These are phyloP conservation scores for Orbilia quercus DNA, from an alignment of 2,329 filamentous ascomycete genomes.

Conservation along the genomic window DNA sequence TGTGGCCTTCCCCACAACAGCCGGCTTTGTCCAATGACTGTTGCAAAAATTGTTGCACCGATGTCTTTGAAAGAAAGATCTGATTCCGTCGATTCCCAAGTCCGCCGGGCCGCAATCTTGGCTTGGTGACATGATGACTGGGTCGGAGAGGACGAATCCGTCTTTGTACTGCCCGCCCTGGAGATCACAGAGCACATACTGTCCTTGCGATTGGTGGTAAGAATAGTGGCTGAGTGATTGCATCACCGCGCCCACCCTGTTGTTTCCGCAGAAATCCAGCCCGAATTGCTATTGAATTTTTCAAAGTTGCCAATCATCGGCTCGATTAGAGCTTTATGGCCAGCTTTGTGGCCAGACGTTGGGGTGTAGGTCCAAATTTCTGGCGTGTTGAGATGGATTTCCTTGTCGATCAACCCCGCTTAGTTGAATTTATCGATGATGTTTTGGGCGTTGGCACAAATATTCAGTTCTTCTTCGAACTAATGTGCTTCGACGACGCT, in stretches of 20 bases:
- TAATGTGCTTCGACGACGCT: constrained; percentile 62
- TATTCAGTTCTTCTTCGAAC: constrained; percentile 63
- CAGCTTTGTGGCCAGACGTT: constrained; percentile 21
- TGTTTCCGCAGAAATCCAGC: constrained; percentile 62
- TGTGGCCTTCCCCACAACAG: constrained; percentile 13
- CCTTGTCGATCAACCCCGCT: constrained; percentile 60
- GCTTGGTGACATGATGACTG: constrained; percentile 64
- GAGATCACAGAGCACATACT: constrained; percentile 64
- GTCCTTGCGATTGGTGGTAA: constrained; percentile 63
- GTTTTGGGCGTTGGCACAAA: constrained; percentile 62
- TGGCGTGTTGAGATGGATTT: constrained; percentile 63
- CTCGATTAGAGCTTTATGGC: constrained; percentile 61
- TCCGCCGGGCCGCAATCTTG: constrained; percentile 64
- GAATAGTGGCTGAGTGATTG: constrained; percentile 66
- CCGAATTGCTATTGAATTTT: constrained; percentile 66
- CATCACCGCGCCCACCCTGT: constrained; percentile 63
- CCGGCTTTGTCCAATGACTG: constrained; percentile 15
- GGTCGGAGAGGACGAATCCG: constrained; percentile 64
- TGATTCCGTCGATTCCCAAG: constrained; percentile 63
- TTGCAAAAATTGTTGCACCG: constrained; percentile 62
- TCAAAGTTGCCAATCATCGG: constrained; percentile 65
- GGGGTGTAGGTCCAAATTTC: constrained; percentile 61
- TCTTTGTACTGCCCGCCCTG: constrained; percentile 64
- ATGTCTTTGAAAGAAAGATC: constrained; percentile 64
- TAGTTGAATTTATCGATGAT: constrained; percentile 63